Evolutionary conservation across 2,329 filamentous ascomycete genomes (phyloP), one percentile per base, ranked within the genome.

Genomic region (Cladosporium sp.): DNA sequence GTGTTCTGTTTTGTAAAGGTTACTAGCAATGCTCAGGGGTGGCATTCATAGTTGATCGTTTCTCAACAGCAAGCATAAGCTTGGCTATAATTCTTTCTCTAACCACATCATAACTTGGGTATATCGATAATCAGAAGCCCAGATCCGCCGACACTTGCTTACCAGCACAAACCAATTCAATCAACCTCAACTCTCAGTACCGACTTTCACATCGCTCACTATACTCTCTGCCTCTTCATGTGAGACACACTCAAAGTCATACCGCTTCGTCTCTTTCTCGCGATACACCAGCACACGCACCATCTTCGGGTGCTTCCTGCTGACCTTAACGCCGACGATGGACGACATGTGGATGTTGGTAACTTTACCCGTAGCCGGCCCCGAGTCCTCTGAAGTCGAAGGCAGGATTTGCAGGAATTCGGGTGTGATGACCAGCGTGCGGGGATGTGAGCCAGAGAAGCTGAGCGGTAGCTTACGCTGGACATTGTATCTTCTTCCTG

Each of bases 351-450:
- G 91, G 58, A 94, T 90, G 49, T 91, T 92, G 2, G 91, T 93
- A 12, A 87, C 86, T 75, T 90, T 91, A 44, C 88, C 88, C 11
- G 85, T 85, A 49, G 61, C 70, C 34, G 55, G 70, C 18, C 74
- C 70, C 54, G 67, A 41, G 57, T 73, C 69, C 49, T 75, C 75
- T 1, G 73, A 73, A 30, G 81, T 80, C 6, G 79, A 79, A 2
- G 92, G 91, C 85, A 92, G 90, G 72, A 96, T 92, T 78, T 94
- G 91, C 68, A 96, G 87, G 76, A 93, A 95, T 76, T 96, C 92
- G 67, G 91, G 91, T 72, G 94, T 92, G 70, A 96, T 92, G 57
- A 90, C 88, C 51, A 95, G 81, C 11, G 92, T 86, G 66, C 91
- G 87, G 72, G 93, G 90, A 67, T 91, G 91, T 73, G 90, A 86